Base-by-base conservation (phyloP, 257 asterid genomes). In the Solanum peruvianum region DNA sequence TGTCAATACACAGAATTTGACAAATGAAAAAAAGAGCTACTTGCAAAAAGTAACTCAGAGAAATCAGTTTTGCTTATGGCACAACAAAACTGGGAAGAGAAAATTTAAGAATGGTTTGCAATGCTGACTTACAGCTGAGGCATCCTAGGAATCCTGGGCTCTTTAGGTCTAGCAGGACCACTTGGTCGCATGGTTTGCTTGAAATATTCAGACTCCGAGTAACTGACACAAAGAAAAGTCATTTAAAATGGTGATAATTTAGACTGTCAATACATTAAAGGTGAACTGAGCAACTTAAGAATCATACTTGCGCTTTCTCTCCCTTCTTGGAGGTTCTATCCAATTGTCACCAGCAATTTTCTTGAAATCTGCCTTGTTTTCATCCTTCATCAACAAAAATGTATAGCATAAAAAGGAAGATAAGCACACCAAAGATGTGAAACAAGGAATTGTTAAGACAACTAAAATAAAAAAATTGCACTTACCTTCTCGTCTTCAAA, bases 81-180 rank as follows among this genome's bases (percentile, higher is more conserved):
- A 73, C 58, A 33, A 73, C 62, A 21, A 66, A 77, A 72, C 42
- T 62, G 8, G 44, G 60, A 25, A 56, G 80, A 44, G 25, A 10
- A 49, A 27, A 35, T 23, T 15, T 31, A 20, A 92, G 87, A 76
- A 87, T 60, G 25, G 84, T 27, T 45, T 49, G 69, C 85, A 81
- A 31, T 49, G 60, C 23, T 20, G 42, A 81, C 95, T 91, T 91
- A 97, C 99, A 97, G 87, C 93, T 96, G 99, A 27, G 99, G 99
- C 99, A 97, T 97, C 87, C 99, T 98, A 85, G 99, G 99, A 89
- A 97, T 97, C 87, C 99, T 94, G 87, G 99, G 99, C 92, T 97
- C 99, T 89, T 95, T 97, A 42, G 99, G 94, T 88, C 91, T 94
- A 25, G 96, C 94, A 82, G 99, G 99, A 87, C 98, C 99, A 93